These are phyloP conservation scores for Tolypocladium inflatum DNA, from an alignment of 2,329 filamentous ascomycete genomes.

Conservation along the genomic window DNA sequence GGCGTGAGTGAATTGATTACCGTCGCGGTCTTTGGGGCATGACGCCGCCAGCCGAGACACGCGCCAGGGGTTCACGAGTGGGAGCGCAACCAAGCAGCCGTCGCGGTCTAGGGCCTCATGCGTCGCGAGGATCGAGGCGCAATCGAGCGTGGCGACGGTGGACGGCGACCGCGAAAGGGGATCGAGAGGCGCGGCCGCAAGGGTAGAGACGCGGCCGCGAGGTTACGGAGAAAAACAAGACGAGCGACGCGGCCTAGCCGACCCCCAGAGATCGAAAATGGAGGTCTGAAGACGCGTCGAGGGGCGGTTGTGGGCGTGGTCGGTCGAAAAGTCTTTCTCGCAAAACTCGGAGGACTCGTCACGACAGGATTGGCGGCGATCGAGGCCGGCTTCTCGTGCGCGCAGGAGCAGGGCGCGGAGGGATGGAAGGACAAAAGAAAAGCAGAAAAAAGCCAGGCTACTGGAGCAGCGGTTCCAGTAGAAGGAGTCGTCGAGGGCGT, in stretches of 20 bases:
- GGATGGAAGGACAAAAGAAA: constrained; percentile 6
- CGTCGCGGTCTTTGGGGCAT: constrained; percentile 46
- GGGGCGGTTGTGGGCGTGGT: constrained; percentile 11
- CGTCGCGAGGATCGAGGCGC: constrained; percentile 4
- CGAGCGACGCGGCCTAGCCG: not conserved
- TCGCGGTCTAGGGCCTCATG: constrained; percentile 8
- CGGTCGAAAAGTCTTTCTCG: constrained; percentile 18
- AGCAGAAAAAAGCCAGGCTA: constrained; percentile 5
- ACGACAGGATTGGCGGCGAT: constrained; percentile 10
- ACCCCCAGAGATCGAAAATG: constrained; percentile 7
- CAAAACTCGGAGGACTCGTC: constrained; percentile 20
- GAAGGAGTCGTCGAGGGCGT: constrained; percentile 10
- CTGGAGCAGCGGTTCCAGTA: not conserved
- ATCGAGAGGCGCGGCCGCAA: not conserved
- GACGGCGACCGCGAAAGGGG: not conserved
- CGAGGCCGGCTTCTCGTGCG: constrained; percentile 15
- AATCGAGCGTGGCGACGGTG: not conserved
- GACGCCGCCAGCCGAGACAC: constrained; percentile 42
- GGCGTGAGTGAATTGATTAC: constrained; percentile 35
- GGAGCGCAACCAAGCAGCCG: constrained; percentile 8
- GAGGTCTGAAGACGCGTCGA: constrained; percentile 10
- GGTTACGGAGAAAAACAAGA: constrained; percentile 2
- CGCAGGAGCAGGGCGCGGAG: constrained; percentile 9
- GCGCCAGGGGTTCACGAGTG: constrained; percentile 18
- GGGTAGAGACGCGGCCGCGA: constrained; percentile 2